These are phyloP conservation scores for Linnemannia elongata DNA, from an alignment of 192 early-diverging fungal genomes.

Conservation along the genomic window DNA sequence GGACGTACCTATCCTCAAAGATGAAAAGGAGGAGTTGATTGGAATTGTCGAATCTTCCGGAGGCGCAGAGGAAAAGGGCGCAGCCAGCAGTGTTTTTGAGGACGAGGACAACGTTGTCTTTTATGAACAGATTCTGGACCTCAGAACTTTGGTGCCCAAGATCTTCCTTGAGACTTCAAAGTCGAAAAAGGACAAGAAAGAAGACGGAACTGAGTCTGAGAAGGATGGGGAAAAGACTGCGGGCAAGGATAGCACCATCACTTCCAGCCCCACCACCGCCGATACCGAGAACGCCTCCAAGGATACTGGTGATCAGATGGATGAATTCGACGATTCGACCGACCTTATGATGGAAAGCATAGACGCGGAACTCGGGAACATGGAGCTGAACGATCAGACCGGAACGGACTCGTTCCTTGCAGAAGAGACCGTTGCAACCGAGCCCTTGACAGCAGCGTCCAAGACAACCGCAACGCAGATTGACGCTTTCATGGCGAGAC, in stretches of 20 bases:
- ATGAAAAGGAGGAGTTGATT: slow-evolving; percentile 69
- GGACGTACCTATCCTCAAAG: slow-evolving; percentile 84
- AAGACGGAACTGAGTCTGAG: slow-evolving; percentile 18
- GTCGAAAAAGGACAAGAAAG: slow-evolving; percentile 60
- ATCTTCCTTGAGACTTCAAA: slow-evolving; percentile 78
- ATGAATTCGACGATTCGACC: slow-evolving; percentile 37
- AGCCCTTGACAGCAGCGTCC: slow-evolving; percentile 15
- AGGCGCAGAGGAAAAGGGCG: slow-evolving; percentile 52
- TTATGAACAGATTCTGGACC: slow-evolving; percentile 89
- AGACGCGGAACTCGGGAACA: slow-evolving; percentile 43
- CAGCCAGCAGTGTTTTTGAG: slow-evolving; percentile 82
- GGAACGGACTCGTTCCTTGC: slow-evolving; percentile 44
- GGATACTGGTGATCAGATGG: slow-evolving; percentile 23
- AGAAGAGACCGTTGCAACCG: slow-evolving; percentile 33
- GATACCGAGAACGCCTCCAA: slow-evolving; percentile 30
- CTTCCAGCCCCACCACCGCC: neutral
- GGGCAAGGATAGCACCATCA: slow-evolving; percentile 55
- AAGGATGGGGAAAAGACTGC: slow-evolving; percentile 52
- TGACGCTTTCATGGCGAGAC: slow-evolving; percentile 76
- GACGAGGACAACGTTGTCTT: slow-evolving; percentile 93
- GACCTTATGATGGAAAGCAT: slow-evolving; percentile 38
- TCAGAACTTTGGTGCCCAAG: slow-evolving; percentile 85
- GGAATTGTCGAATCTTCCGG: slow-evolving; percentile 30
- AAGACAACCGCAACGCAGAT: slow-evolving; percentile 64
- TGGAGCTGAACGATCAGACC: slow-evolving; percentile 31